Conservation (phyloP, 345 rosid species). For the Murraya paniculata region DNA sequence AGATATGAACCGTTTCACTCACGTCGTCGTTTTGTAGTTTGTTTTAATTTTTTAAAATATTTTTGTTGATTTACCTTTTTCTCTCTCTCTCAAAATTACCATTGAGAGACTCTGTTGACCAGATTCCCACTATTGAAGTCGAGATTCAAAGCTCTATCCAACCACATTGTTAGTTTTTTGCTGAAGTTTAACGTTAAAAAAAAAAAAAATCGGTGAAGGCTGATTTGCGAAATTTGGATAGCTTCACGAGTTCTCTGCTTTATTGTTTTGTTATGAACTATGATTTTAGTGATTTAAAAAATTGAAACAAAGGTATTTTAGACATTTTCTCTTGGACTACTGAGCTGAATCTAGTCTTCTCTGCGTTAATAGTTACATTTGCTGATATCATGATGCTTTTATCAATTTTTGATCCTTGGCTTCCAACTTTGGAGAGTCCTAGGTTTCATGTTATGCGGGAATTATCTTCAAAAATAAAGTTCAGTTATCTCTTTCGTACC, state of each 20-base stretch:
- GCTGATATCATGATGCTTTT: not conserved
- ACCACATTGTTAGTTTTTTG: not conserved
- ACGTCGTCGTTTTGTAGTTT: not conserved
- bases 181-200: not conserved
- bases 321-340: not conserved
- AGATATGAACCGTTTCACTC: slow-evolving; percentile 9
- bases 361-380: not conserved
- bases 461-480: slow-evolving; percentile 22
- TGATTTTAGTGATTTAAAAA: not conserved
- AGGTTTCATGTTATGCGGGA: slow-evolving; percentile 17
- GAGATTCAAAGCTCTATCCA: slow-evolving; percentile 12
- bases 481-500: slow-evolving; percentile 4
- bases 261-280: not conserved
- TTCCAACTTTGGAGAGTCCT: slow-evolving; percentile 12
- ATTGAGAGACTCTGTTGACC: not conserved
- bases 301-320: not conserved
- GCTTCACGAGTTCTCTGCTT: not conserved
- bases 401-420: not conserved
- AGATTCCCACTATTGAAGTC: not conserved
- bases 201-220: not conserved
- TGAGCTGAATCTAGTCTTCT: not conserved
- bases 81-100: not conserved
- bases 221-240: not conserved
- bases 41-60: no score
- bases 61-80: not conserved